These are phyloP conservation scores for Fagus crenata DNA, from an alignment of 306 rosid species.

Conservation along the genomic window DNA sequence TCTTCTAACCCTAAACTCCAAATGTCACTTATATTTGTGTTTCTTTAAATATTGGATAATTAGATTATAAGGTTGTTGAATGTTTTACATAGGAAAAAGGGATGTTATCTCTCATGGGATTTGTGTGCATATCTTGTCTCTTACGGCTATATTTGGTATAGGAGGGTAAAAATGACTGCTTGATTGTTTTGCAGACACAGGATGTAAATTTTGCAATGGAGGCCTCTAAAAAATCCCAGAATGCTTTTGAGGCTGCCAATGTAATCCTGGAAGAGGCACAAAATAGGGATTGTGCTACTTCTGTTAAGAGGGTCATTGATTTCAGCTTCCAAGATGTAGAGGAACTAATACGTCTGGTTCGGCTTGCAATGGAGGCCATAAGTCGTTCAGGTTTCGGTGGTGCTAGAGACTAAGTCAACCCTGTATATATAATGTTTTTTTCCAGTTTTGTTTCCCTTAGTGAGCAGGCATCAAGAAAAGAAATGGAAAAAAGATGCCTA, in stretches of 20 bases:
- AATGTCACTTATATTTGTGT: too few species aligned
- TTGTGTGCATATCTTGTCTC: background rate
- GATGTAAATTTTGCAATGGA: conserved; percentile 67
- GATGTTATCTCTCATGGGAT: conserved; percentile 11
- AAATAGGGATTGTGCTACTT: conserved; percentile 47
- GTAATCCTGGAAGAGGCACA: conserved; percentile 47
- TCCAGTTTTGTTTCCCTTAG: conserved; percentile 30
- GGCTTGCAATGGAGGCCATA: conserved; percentile 55
- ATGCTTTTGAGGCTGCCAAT: conserved; percentile 48
- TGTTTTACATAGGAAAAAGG: background rate
- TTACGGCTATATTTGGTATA: conserved; percentile 14
- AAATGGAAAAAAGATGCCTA: conserved; percentile 35
- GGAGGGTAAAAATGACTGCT: conserved; percentile 22
- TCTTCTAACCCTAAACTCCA: too few species aligned
- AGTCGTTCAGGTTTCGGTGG: conserved; percentile 58
- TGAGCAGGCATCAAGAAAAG: conserved; percentile 42
- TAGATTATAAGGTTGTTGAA: conserved; percentile 24
- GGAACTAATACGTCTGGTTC: conserved; percentile 60
- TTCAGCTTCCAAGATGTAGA: conserved; percentile 85
- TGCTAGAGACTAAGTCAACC: conserved; percentile 56
- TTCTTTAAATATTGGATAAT: conserved; percentile 13
- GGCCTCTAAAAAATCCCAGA: conserved; percentile 64
- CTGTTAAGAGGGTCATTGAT: conserved; percentile 62
- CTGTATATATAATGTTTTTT: conserved; percentile 51
- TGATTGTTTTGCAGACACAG: conserved; percentile 55